These are phyloP conservation scores for Erysimum cheiranthoides DNA, from an alignment of 345 rosid species.

Conservation along the genomic window DNA sequence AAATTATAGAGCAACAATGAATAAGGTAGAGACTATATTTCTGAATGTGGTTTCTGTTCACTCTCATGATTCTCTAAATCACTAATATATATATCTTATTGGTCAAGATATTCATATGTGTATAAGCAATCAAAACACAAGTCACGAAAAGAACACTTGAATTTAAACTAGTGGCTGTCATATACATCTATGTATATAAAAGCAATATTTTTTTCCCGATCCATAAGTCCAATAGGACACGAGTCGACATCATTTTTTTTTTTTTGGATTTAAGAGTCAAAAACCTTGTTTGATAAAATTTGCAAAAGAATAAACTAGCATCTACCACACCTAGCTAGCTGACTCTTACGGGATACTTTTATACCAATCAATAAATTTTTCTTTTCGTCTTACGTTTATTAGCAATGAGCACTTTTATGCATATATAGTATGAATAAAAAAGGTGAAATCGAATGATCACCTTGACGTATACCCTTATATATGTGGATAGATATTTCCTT, in stretches of 20 bases:
- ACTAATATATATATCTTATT: not conserved
- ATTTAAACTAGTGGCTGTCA: slow-evolving; percentile 11
- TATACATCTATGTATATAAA: not conserved
- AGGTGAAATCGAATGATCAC: too few relatives aligned
- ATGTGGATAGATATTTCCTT: too few relatives aligned
- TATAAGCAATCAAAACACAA: not conserved
- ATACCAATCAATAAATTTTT: too few relatives aligned
- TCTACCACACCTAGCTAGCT: too few relatives aligned
- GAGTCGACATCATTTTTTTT: not conserved
- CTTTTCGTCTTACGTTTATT: too few relatives aligned
- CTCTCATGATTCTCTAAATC: slow-evolving; percentile 10
- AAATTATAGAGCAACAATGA: not conserved
- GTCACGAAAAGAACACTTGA: slow-evolving; percentile 5
- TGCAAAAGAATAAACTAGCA: too few relatives aligned
- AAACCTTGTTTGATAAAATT: too few relatives aligned
- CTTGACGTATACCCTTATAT: too few relatives aligned
- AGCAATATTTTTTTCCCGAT: not conserved
- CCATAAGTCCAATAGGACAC: not conserved
- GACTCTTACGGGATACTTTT: too few relatives aligned
- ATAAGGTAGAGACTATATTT: not conserved
- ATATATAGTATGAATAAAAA: too few relatives aligned
- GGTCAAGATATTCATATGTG: not conserved
- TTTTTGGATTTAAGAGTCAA: too few relatives aligned
- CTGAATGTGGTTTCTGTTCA: not conserved
- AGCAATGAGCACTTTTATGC: too few relatives aligned